Evolutionary conservation across 2,329 filamentous ascomycete species (phyloP).

Genomic region (Talaromyces sp.): DNA sequence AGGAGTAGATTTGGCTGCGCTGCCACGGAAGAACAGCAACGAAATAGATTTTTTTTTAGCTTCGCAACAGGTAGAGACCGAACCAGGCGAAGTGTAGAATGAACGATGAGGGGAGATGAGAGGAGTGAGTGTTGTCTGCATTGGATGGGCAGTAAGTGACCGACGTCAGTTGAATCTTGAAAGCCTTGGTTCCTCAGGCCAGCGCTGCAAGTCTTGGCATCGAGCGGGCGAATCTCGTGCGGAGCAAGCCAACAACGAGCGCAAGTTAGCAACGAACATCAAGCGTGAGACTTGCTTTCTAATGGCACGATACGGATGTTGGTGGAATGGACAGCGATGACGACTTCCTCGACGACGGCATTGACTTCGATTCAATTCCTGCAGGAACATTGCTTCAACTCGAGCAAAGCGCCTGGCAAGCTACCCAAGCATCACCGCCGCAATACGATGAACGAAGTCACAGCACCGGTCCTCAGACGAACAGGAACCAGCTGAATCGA

Average conservation of each 20-base stretch:
- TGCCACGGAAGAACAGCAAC: not conserved
- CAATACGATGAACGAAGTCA: constrained; percentile 4
- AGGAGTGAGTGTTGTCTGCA: not conserved
- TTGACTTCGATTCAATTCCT: constrained; percentile 44
- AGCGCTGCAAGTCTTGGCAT: not conserved
- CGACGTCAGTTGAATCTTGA: constrained; percentile 2
- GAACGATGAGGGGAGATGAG: not conserved
- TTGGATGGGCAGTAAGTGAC: not conserved
- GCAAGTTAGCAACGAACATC: not conserved
- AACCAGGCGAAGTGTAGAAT: not conserved
- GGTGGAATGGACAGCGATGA: constrained; percentile 46
- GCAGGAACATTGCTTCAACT: constrained; percentile 40
- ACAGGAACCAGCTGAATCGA: not conserved
- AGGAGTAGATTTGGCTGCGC: not conserved
- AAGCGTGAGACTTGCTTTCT: constrained; percentile 17
- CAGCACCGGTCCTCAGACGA: not conserved
- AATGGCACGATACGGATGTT: constrained; percentile 28
- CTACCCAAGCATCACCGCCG: constrained; percentile 32
- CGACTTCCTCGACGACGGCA: constrained; percentile 44
- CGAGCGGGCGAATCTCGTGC: not conserved
- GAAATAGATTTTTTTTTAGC: not conserved
- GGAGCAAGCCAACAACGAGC: not conserved
- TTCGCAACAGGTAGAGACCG: not conserved
- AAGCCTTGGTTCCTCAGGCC: constrained; percentile 3
- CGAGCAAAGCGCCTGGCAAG: constrained; percentile 42